Conservation (phyloP, 495 filamentous ascomycete genomes). For the Articulospora tetracladia region DNA sequence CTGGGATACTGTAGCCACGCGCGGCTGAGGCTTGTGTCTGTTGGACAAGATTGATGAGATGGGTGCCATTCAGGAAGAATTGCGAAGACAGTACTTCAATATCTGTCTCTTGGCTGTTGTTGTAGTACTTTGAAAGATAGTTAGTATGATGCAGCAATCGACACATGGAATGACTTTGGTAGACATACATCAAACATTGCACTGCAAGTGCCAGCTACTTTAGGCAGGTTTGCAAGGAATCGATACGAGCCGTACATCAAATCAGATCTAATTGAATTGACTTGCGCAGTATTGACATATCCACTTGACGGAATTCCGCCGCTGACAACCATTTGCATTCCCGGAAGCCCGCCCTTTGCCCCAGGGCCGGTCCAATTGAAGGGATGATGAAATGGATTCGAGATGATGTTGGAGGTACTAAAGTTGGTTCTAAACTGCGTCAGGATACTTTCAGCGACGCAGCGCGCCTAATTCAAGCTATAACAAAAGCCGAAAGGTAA, state of each 20-base stretch:
- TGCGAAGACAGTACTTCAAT: constrained; percentile 68
- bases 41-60: constrained; percentile 67
- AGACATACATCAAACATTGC: constrained; percentile 72
- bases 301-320: constrained; percentile 36
- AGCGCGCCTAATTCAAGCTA: no score
- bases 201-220: constrained; percentile 60
- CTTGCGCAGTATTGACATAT: constrained; percentile 56
- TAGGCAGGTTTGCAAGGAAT: constrained; percentile 58
- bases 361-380: constrained; percentile 35
- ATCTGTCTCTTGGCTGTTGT: constrained; percentile 77
- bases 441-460: background rate
- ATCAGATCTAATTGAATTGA: constrained; percentile 53
- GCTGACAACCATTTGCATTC: constrained; percentile 57
- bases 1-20: constrained; percentile 52
- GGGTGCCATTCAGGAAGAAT: constrained; percentile 40
- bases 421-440: constrained; percentile 33
- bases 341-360: constrained; percentile 44
- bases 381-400: constrained; percentile 41
- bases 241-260: constrained; percentile 63
- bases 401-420: constrained; percentile 46
- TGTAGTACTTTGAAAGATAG: constrained; percentile 52
- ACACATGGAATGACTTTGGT: background rate
- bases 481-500: background rate
- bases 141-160: background rate
- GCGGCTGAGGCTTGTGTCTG: constrained; percentile 54